These are phyloP conservation scores for Heimioporus sp. DNA, from an alignment of 768 basidiomycete genomes.

Conservation along the genomic window DNA sequence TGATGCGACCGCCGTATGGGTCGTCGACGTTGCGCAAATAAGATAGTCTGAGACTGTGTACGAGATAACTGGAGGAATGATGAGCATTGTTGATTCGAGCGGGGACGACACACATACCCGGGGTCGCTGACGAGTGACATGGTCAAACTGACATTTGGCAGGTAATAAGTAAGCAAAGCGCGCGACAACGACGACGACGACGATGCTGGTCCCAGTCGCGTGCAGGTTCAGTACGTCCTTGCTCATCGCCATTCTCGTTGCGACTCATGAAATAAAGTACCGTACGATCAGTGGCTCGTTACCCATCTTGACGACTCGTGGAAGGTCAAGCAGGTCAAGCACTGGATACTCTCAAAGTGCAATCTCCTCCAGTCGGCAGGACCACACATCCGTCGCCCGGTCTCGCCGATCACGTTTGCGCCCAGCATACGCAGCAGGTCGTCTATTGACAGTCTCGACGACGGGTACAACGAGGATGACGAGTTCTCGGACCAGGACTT, in stretches of 20 bases:
- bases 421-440: conserved; percentile 12
- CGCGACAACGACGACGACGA: not conserved
- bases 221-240: conserved; percentile 54
- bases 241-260: conserved; percentile 3
- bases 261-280: conserved; percentile 39
- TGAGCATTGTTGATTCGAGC: conserved; percentile 1
- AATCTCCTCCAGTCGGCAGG: conserved; percentile 36
- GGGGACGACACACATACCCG: conserved; percentile 37
- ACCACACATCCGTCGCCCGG: conserved; percentile 38
- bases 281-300: conserved; percentile 76
- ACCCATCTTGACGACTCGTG: conserved; percentile 61
- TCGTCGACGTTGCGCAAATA: conserved; percentile 91
- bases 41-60: conserved; percentile 81
- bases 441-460: conserved; percentile 25
- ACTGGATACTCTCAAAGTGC: conserved; percentile 59
- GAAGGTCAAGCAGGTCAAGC: conserved; percentile 63
- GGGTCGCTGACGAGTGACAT: conserved; percentile 70
- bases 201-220: conserved; percentile 41
- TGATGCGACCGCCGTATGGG: conserved; percentile 76
- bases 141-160: not conserved
- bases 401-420: conserved; percentile 72
- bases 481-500: conserved; percentile 30
- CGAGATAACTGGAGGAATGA: conserved; percentile 51
- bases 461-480: conserved; percentile 33
- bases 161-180: not conserved